Evolutionary conservation across 768 basidiomycete genomes (phyloP).

Genomic region (Tubosaeta sp.): DNA sequence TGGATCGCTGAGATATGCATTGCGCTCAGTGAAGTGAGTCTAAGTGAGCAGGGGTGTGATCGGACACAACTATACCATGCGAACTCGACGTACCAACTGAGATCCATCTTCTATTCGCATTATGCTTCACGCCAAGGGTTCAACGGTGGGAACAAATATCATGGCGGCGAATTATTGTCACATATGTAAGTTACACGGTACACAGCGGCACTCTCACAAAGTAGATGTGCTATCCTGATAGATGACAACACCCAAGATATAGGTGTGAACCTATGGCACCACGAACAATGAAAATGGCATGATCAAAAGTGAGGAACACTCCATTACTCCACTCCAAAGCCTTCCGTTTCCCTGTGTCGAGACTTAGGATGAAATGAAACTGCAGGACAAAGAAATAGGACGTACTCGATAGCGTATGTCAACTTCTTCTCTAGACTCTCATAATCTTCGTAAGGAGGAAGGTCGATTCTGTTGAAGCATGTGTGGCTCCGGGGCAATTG

Average conservation of each 20-base stretch:
- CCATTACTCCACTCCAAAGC: constrained; percentile 59
- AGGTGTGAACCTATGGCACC: constrained; percentile 10
- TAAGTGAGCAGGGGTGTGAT: constrained; percentile 18
- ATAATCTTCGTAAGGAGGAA: constrained; percentile 87
- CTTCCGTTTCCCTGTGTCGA: constrained; percentile 64
- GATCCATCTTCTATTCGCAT: constrained; percentile 71
- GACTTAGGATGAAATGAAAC: constrained; percentile 6
- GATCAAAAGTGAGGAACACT: constrained; percentile 5
- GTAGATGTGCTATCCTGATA: constrained; percentile 2
- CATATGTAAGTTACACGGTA: constrained; percentile 2
- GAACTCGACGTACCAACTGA: constrained; percentile 41
- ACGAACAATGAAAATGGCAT: constrained; percentile 2
- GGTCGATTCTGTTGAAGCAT: constrained; percentile 87
- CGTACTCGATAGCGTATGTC: constrained; percentile 78
- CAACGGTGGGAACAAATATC: background rate
- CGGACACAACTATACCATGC: background rate
- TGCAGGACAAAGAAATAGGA: constrained; percentile 9
- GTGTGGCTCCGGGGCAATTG: constrained; percentile 90
- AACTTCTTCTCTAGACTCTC: constrained; percentile 84
- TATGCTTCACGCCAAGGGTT: background rate
- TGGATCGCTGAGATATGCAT: constrained; percentile 59
- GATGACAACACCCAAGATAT: constrained; percentile 3
- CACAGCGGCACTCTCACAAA: background rate
- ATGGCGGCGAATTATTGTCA: constrained; percentile 5
- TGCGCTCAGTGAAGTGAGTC: constrained; percentile 51